Evolutionary conservation across 208 protist species (phyloP).

Genomic region (Leishmania tarentolae): DNA sequence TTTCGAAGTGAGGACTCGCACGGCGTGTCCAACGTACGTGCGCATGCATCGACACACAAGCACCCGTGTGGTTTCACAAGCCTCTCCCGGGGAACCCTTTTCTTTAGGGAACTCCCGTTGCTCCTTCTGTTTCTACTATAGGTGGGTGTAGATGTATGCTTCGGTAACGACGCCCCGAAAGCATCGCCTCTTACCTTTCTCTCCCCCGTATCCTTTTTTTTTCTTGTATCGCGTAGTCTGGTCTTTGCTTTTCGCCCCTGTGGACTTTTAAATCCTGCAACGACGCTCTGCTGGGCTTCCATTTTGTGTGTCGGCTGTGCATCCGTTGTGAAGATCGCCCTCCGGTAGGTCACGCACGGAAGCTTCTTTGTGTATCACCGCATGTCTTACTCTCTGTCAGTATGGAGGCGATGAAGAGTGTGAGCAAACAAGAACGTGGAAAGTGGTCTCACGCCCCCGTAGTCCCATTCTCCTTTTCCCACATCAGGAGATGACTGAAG

Average conservation of each 20-base stretch:
- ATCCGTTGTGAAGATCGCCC: not conserved
- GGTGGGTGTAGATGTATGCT: not conserved
- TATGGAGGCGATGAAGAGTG: not conserved
- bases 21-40: not conserved
- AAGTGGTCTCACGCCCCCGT: not conserved
- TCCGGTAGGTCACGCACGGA: not conserved
- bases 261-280: not conserved
- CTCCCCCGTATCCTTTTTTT: constrained; percentile 15
- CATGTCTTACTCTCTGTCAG: not conserved
- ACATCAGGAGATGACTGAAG: not conserved
- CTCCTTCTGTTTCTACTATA: not conserved
- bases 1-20: not conserved
- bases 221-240: not conserved
- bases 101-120: not conserved
- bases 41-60: not conserved
- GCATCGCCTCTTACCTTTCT: not conserved
- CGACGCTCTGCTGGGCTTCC: not conserved
- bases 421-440: not conserved
- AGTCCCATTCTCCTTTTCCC: not conserved
- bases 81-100: not conserved
- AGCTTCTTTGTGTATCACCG: not conserved
- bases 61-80: not conserved
- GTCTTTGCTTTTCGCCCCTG: not conserved
- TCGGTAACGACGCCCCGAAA: not conserved
- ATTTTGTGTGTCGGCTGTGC: not conserved